Evolutionary conservation across 1,284 basidiomycete species (phyloP).

Genomic region (Rhodotorula sp.): DNA sequence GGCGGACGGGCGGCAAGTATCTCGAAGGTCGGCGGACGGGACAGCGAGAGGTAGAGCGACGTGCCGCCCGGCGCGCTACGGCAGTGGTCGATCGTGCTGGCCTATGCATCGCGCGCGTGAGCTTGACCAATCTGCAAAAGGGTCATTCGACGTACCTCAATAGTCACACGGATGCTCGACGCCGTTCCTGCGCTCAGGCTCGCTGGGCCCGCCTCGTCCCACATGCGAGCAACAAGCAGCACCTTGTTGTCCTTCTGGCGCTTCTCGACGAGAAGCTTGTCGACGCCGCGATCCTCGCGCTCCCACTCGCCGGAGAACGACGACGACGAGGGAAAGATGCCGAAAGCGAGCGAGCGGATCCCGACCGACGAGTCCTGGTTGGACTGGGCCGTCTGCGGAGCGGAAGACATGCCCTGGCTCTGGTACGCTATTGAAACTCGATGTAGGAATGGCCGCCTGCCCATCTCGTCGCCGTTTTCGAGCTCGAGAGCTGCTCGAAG

Average conservation of each 20-base stretch:
- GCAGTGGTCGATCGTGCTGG: not conserved
- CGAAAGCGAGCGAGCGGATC: constrained; percentile 13
- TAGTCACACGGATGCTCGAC: not conserved
- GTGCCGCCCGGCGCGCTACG: not conserved
- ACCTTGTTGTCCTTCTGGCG: not conserved
- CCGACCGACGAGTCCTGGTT: not conserved
- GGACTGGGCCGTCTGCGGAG: not conserved
- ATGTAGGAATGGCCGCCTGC: not conserved
- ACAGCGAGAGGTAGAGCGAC: constrained; percentile 11
- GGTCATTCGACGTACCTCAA: constrained; percentile 4
- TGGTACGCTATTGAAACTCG: not conserved
- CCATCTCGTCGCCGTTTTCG: not conserved
- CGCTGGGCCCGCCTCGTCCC: not conserved
- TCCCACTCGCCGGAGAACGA: constrained; percentile 11
- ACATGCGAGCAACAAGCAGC: constrained; percentile 6
- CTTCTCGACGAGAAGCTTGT: constrained; percentile 1
- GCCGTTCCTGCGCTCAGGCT: not conserved
- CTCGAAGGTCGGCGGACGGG: constrained; percentile 13
- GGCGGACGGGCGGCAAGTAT: not conserved
- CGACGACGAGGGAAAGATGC: not conserved
- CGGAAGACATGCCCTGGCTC: not conserved
- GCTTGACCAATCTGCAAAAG: not conserved
- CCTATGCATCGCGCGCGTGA: not conserved
- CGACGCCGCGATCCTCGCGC: not conserved
- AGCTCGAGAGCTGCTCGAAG: too few relatives aligned